phyloP scores from a whole-genome alignment of 1,139 yeast species.

The Diutina neorugosa region DNA sequence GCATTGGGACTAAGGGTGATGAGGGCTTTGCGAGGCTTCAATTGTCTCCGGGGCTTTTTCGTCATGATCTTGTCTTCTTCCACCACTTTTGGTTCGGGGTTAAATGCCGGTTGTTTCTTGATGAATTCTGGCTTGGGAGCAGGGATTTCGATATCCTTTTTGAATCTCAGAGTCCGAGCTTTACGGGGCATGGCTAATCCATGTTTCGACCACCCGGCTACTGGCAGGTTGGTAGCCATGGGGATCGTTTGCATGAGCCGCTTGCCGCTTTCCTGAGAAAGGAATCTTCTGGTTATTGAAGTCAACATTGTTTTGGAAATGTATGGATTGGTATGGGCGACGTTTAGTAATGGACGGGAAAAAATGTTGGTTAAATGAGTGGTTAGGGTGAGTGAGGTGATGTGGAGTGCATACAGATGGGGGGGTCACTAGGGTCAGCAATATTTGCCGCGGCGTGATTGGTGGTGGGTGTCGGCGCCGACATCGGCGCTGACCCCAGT shows the following conservation, averaged over 20 bases:
- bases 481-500: background rate
- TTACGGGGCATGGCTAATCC: constrained; percentile 9
- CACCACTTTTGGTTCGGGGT: background rate
- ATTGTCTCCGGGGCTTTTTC: constrained; percentile 48
- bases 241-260: constrained; percentile 34
- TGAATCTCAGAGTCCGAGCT: background rate
- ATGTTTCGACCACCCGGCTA: constrained; percentile 16
- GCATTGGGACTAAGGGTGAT: constrained; percentile 72
- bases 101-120: background rate
- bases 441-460: background rate
- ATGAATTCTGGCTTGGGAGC: constrained; percentile 5
- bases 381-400: background rate
- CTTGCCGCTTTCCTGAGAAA: constrained; percentile 12
- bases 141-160: constrained; percentile 21
- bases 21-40: constrained; percentile 81
- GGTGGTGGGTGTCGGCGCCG: background rate
- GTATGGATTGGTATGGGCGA: background rate
- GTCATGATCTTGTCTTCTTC: constrained; percentile 6
- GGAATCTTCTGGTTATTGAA: constrained; percentile 5
- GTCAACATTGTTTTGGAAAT: background rate
- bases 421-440: background rate
- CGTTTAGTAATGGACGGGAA: too few species aligned
- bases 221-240: constrained; percentile 11
- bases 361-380: background rate
- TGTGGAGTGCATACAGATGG: background rate